Percentiles rank a stretch among this genome's conserved stretches.
These are phyloP conservation scores for Fusarium pseudonygamai DNA, from an alignment of 2,329 filamentous ascomycete species.

Conservation along the genomic window DNA sequence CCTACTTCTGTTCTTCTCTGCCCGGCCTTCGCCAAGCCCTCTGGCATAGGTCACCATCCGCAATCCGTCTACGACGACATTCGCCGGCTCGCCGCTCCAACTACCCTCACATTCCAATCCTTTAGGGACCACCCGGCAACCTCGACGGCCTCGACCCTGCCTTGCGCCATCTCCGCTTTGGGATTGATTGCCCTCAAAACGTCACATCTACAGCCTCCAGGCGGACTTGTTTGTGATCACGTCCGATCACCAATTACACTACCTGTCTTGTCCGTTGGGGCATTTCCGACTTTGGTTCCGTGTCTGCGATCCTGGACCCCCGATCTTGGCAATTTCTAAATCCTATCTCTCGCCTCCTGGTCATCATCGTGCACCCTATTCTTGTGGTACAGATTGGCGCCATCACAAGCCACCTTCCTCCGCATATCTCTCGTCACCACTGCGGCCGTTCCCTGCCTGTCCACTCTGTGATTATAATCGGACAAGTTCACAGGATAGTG, in stretches of 20 bases:
- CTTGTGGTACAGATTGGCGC: slow-evolving; percentile 18
- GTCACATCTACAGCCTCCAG: slow-evolving; percentile 24
- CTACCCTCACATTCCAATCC: slow-evolving; percentile 42
- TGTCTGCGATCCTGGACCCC: slow-evolving; percentile 16
- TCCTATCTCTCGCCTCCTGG: slow-evolving; percentile 7
- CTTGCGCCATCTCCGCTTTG: slow-evolving; percentile 36
- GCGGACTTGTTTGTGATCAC: slow-evolving; percentile 11
- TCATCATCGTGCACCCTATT: neutral
- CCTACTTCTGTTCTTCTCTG: slow-evolving; percentile 1
- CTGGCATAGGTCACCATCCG: slow-evolving; percentile 30
- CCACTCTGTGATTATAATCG: slow-evolving; percentile 6
- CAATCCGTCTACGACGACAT: slow-evolving; percentile 38
- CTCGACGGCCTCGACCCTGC: slow-evolving; percentile 27
- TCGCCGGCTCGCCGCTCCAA: slow-evolving; percentile 29
- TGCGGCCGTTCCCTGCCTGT: slow-evolving; percentile 6
- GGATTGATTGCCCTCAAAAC: slow-evolving; percentile 31
- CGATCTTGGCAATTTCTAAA: slow-evolving; percentile 20
- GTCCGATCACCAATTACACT: slow-evolving; percentile 25
- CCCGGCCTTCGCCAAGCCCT: slow-evolving; percentile 30
- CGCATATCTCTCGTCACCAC: slow-evolving; percentile 17
- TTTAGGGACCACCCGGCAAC: slow-evolving; percentile 22
- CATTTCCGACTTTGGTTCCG: slow-evolving; percentile 19
- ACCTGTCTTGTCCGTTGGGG: slow-evolving; percentile 8
- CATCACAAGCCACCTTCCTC: slow-evolving; percentile 33
- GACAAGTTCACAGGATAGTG: slow-evolving; percentile 9